Conservation (phyloP, 2,329 filamentous ascomycete genomes). For the Pestalotiopsis sp. region DNA sequence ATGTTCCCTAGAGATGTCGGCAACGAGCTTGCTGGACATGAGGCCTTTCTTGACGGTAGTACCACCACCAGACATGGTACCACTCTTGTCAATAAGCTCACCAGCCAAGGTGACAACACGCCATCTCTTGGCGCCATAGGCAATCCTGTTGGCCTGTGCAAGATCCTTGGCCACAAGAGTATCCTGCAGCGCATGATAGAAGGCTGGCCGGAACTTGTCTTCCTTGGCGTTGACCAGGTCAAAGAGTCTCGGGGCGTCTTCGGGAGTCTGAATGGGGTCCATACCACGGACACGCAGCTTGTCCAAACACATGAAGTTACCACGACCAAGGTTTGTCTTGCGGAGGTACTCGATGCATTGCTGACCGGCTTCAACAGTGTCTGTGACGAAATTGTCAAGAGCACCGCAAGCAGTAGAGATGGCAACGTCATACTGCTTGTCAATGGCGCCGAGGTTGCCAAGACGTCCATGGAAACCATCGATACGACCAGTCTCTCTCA, state of each 20-base stretch:
- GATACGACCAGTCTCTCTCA: constrained; percentile 94
- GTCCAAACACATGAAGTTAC: constrained; percentile 95
- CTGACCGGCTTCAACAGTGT: constrained; percentile 93
- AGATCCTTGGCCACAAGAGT: constrained; percentile 92
- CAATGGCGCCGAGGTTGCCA: constrained; percentile 91
- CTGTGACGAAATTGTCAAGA: constrained; percentile 95
- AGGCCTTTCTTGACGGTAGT: constrained; percentile 86
- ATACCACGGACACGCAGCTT: constrained; percentile 80
- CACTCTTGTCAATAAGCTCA: constrained; percentile 95
- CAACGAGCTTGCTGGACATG: constrained; percentile 95
- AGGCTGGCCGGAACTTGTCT: constrained; percentile 83
- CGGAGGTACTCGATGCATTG: constrained; percentile 97
- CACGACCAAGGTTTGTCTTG: constrained; percentile 95
- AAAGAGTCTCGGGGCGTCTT: constrained; percentile 89
- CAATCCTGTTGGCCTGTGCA: constrained; percentile 95
- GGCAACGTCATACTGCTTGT: constrained; percentile 93
- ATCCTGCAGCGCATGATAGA: constrained; percentile 94
- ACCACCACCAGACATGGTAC: constrained; percentile 98
- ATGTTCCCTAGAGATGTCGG: constrained; percentile 85
- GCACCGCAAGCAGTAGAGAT: constrained; percentile 94
- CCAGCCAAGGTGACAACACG: constrained; percentile 94
- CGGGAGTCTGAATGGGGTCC: constrained; percentile 81
- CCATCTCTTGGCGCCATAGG: constrained; percentile 92
- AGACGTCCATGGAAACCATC: constrained; percentile 96
- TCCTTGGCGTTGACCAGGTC: constrained; percentile 91